Evolutionary conservation across 495 filamentous ascomycete genomes (phyloP).

Genomic region (Penicillium fimorum): DNA sequence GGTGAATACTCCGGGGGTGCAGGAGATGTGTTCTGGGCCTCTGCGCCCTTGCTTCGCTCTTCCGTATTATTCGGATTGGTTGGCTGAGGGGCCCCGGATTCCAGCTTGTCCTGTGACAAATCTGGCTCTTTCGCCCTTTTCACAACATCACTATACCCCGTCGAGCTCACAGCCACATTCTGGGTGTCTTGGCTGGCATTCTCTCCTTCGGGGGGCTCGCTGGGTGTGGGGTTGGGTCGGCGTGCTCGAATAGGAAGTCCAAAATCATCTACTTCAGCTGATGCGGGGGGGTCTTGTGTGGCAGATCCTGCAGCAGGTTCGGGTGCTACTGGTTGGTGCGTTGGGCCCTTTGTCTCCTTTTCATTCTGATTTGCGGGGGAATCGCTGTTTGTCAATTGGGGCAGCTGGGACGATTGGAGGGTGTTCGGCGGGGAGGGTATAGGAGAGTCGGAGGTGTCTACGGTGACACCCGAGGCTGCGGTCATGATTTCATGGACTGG

Average conservation of each 20-base stretch:
- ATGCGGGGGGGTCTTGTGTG: conserved; percentile 18
- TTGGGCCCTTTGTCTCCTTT: conserved; percentile 23
- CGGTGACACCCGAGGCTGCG: conserved; percentile 22
- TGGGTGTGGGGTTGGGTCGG: conserved; percentile 16
- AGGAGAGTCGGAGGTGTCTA: conserved; percentile 20
- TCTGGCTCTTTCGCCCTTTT: conserved; percentile 5
- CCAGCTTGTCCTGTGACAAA: conserved; percentile 1
- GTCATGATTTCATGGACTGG: conserved; percentile 34
- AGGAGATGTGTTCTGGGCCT: conserved; percentile 3
- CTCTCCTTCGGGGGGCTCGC: conserved; percentile 19
- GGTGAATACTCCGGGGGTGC: conserved; percentile 17
- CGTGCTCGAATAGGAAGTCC: conserved; percentile 44
- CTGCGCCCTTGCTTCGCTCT: conserved; percentile 4
- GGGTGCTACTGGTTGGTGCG: conserved; percentile 2
- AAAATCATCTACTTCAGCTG: conserved; percentile 44
- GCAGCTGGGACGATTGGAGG: conserved; percentile 7
- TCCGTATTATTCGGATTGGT: not conserved
- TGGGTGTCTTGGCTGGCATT: conserved; percentile 25
- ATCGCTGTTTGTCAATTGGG: conserved; percentile 5
- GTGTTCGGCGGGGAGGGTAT: conserved; percentile 14
- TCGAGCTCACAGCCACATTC: conserved; percentile 9
- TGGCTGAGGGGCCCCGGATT: not conserved
- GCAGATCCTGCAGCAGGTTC: conserved; percentile 1
- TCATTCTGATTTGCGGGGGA: conserved; percentile 14
- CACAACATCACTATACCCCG: conserved; percentile 7